These are phyloP conservation scores for Chaetomiaceae sp. DNA, from an alignment of 2,329 filamentous ascomycete genomes.

Conservation along the genomic window DNA sequence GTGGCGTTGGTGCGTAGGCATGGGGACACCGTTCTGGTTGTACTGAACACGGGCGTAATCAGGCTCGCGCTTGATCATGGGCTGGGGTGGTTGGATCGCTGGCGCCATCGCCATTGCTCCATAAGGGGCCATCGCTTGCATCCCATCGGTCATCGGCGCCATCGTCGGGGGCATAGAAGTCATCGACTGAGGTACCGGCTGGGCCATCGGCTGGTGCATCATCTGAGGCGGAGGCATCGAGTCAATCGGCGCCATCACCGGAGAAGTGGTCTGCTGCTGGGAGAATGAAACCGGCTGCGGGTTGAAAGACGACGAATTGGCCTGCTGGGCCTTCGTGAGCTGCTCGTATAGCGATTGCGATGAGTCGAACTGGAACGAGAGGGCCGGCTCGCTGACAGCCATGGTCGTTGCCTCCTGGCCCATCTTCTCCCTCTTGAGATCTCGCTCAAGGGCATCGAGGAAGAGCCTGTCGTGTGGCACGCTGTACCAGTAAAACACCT, in stretches of 20 bases:
- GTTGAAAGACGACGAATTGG: slow-evolving; percentile 94
- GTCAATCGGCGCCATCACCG: slow-evolving; percentile 84
- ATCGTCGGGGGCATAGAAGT: slow-evolving; percentile 36
- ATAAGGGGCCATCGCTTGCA: slow-evolving; percentile 71
- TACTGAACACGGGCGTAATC: slow-evolving; percentile 80
- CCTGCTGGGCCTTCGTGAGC: slow-evolving; percentile 98
- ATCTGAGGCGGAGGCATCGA: slow-evolving; percentile 77
- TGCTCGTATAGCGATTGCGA: slow-evolving; percentile 99
- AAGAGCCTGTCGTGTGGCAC: slow-evolving; percentile 97
- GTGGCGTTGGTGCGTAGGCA: slow-evolving; percentile 83
- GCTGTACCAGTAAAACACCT: slow-evolving; percentile 99
- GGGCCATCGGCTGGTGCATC: slow-evolving; percentile 38
- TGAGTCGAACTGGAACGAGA: slow-evolving; percentile 98
- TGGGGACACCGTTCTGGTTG: slow-evolving; percentile 84
- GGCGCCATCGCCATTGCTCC: slow-evolving; percentile 64
- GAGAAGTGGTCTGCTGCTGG: slow-evolving; percentile 78
- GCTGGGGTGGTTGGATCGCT: slow-evolving; percentile 59
- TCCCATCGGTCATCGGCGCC: slow-evolving; percentile 55
- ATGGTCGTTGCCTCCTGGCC: slow-evolving; percentile 95
- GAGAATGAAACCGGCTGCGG: slow-evolving; percentile 65
- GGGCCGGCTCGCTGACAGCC: slow-evolving; percentile 90
- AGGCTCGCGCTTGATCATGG: slow-evolving; percentile 79
- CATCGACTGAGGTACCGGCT: slow-evolving; percentile 2
- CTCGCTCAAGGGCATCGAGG: slow-evolving; percentile 92
- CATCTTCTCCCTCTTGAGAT: slow-evolving; percentile 99